A percentile compares a stretch with the other conserved stretches of the same genome.
These are phyloP conservation scores for Boletus speciosus DNA, from an alignment of 768 basidiomycete species.

Conservation along the genomic window DNA sequence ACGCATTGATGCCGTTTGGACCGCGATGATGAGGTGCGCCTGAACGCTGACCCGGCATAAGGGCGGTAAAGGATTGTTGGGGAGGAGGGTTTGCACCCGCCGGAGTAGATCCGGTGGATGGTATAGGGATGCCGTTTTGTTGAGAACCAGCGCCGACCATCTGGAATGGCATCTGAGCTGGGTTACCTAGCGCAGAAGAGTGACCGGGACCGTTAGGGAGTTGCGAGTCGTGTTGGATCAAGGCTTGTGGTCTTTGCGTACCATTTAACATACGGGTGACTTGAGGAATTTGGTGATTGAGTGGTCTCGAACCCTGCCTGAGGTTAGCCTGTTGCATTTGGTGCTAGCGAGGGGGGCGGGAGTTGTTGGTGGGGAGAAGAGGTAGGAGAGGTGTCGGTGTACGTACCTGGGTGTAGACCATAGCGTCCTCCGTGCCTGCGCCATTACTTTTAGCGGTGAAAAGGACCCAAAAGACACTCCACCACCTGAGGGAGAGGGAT, in stretches of 20 bases:
- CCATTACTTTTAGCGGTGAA: constrained; percentile 78
- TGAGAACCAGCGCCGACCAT: constrained; percentile 36
- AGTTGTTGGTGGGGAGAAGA: constrained; percentile 10
- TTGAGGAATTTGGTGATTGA: constrained; percentile 26
- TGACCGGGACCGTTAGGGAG: constrained; percentile 30
- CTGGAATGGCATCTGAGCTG: constrained; percentile 22
- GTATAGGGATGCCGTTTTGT: constrained; percentile 43
- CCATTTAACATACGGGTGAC: constrained; percentile 34
- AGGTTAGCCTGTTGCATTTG: constrained; percentile 34
- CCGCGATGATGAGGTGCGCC: constrained; percentile 38
- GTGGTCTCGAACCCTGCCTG: constrained; percentile 31
- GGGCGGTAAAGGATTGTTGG: constrained; percentile 31
- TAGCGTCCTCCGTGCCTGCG: constrained; percentile 62
- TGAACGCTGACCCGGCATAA: constrained; percentile 34
- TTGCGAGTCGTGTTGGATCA: constrained; percentile 13
- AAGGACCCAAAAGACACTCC: constrained; percentile 86
- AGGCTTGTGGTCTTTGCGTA: constrained; percentile 21
- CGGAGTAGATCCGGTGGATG: constrained; percentile 21
- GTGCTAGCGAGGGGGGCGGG: constrained; percentile 26
- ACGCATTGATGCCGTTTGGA: constrained; percentile 47
- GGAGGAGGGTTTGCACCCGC: constrained; percentile 32
- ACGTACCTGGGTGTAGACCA: constrained; percentile 68
- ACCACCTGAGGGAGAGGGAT: constrained; percentile 54
- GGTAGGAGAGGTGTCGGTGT: not conserved
- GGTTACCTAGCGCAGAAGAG: constrained; percentile 15